Percentiles rank a stretch among this genome's conserved stretches.
Conservation (phyloP, 768 basidiomycete genomes). For the Chlorophyllum brunneum region DNA sequence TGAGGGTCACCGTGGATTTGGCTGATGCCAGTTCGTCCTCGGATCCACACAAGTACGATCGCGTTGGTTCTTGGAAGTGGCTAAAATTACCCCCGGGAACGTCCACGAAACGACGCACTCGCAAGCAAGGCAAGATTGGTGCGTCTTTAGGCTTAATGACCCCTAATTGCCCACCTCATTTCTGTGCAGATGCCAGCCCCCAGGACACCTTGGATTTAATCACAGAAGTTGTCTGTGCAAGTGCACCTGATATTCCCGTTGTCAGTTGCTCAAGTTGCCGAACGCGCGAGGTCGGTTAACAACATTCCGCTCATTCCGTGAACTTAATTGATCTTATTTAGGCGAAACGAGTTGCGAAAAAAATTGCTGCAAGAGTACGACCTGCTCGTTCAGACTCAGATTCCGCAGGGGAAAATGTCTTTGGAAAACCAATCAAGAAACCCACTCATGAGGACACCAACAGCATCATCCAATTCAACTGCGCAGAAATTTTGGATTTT, state of each 20-base stretch:
- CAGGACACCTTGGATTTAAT: constrained; percentile 71
- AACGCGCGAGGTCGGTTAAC: constrained; percentile 65
- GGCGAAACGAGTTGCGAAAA: constrained; percentile 89
- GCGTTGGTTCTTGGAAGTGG: constrained; percentile 90
- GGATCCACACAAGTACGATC: constrained; percentile 65
- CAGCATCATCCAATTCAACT: constrained; percentile 95
- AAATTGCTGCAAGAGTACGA: constrained; percentile 79
- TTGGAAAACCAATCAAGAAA: constrained; percentile 40
- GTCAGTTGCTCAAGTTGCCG: constrained; percentile 87
- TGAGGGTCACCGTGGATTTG: constrained; percentile 78
- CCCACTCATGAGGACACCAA: constrained; percentile 61
- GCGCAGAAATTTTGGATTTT: constrained; percentile 86
- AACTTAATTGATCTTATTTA: constrained; percentile 24
- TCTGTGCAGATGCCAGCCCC: constrained; percentile 51
- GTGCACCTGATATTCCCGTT: constrained; percentile 72
- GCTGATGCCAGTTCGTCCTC: constrained; percentile 63
- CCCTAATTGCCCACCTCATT: constrained; percentile 9
- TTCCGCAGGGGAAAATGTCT: constrained; percentile 47
- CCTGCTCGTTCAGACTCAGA: constrained; percentile 77
- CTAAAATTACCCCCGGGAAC: constrained; percentile 76
- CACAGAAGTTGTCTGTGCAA: constrained; percentile 76
- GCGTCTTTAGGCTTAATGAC: constrained; percentile 16
- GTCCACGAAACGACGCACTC: constrained; percentile 78
- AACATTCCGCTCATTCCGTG: not conserved
- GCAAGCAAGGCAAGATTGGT: constrained; percentile 85